A percentile compares a stretch with the other conserved stretches of the same genome.
Evolutionary conservation across 495 filamentous ascomycete genomes (phyloP).

Genomic region (Aspergillus saccharolyticus): DNA sequence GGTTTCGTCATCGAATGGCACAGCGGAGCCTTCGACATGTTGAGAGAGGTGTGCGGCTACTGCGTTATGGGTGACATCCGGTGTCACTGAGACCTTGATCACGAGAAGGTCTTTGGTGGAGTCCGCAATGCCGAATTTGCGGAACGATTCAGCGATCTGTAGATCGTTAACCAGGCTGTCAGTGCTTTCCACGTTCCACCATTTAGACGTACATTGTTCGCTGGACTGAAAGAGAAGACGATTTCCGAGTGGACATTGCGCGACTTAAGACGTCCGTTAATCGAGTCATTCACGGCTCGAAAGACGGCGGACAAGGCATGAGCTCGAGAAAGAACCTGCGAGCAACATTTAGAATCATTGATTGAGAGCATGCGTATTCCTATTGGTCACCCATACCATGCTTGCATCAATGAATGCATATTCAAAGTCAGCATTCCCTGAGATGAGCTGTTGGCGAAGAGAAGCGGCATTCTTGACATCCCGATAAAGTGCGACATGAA

Average conservation of each 20-base stretch:
- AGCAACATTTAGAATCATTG: conserved; percentile 10
- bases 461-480: conserved; percentile 71
- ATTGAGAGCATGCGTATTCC: no score
- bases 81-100: conserved; percentile 60
- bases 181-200: background rate
- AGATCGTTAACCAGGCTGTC: conserved; percentile 18
- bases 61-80: conserved; percentile 45
- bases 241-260: conserved; percentile 91
- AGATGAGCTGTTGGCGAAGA: conserved; percentile 73
- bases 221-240: conserved; percentile 73
- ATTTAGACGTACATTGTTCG: conserved; percentile 67
- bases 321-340: conserved; percentile 57
- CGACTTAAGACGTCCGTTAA: conserved; percentile 60
- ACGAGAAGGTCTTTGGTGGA: conserved; percentile 65
- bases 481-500: conserved; percentile 69
- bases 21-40: conserved; percentile 56
- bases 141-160: conserved; percentile 87
- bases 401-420: conserved; percentile 90
- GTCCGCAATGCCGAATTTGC: conserved; percentile 74
- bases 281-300: conserved; percentile 64
- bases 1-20: conserved; percentile 59
- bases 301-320: conserved; percentile 76
- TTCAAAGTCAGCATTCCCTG: conserved; percentile 76
- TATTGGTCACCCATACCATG: conserved; percentile 39
- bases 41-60: conserved; percentile 58